Conservation (phyloP, 495 filamentous ascomycete genomes). For the Penicillium egyptiacum region DNA sequence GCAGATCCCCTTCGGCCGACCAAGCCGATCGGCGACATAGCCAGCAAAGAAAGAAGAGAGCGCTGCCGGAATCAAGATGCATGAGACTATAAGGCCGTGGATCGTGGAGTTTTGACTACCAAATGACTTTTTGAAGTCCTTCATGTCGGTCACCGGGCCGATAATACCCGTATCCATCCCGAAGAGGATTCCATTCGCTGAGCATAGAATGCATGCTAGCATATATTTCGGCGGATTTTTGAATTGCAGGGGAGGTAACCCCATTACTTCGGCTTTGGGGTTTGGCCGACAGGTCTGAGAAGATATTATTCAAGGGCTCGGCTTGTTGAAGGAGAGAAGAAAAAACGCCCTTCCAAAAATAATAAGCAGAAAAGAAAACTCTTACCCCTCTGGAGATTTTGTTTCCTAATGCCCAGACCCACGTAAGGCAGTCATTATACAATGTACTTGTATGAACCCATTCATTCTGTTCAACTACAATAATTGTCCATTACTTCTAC, state of each 20-base stretch:
- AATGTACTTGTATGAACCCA: not conserved
- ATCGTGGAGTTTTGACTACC: conserved; percentile 53
- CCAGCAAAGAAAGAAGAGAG: conserved; percentile 63
- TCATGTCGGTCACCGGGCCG: conserved; percentile 63
- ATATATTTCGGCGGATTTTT: conserved; percentile 14
- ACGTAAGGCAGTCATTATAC: not conserved
- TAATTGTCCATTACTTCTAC: not conserved
- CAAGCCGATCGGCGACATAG: conserved; percentile 58
- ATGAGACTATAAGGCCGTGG: conserved; percentile 62
- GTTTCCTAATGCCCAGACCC: not conserved
- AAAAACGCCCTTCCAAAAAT: not conserved
- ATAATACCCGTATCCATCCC: conserved; percentile 63
- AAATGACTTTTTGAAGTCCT: conserved; percentile 49
- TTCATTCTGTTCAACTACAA: not conserved
- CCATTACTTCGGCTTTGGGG: conserved; percentile 1
- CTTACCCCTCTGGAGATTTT: not conserved
- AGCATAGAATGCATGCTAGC: conserved; percentile 21
- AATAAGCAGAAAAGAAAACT: not conserved
- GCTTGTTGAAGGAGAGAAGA: not conserved
- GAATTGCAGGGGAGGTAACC: not conserved
- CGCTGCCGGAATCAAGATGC: conserved; percentile 62
- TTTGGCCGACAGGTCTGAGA: not conserved
- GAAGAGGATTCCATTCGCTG: conserved; percentile 8
- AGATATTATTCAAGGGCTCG: not conserved
- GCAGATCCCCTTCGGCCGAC: conserved; percentile 52